These are phyloP conservation scores for Fennellomyces sp. DNA, from an alignment of 371 early-diverging fungal genomes.

Conservation along the genomic window DNA sequence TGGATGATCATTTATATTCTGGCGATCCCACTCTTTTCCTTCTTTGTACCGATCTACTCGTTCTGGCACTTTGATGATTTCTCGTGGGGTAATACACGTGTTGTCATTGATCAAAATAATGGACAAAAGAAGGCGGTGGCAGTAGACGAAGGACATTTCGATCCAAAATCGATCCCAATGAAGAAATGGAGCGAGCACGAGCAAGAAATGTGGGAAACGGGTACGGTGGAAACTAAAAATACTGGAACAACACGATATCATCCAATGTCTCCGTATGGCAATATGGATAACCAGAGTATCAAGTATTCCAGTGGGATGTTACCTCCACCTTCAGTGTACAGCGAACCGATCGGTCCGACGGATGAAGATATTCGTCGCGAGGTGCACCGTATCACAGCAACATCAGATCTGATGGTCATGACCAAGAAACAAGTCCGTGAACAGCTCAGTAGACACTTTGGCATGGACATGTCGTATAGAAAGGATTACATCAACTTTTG, in stretches of 20 bases:
- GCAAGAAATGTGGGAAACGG: constrained; percentile 61
- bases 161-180: constrained; percentile 56
- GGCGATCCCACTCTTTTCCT: constrained; percentile 83
- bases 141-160: constrained; percentile 46
- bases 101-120: constrained; percentile 70
- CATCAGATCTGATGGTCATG: constrained; percentile 77
- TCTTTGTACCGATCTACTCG: constrained; percentile 80
- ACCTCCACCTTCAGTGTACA: constrained; percentile 10
- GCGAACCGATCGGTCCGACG: constrained; percentile 21
- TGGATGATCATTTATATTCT: constrained; percentile 94
- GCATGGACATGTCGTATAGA: constrained; percentile 75
- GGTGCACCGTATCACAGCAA: constrained; percentile 74
- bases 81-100: constrained; percentile 96
- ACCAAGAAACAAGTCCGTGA: constrained; percentile 90
- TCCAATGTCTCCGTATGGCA: neutral
- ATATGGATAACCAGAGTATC: constrained; percentile 1
- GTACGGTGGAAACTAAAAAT: constrained; percentile 52
- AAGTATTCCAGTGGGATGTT: constrained; percentile 5
- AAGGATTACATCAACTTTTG: constrained; percentile 81
- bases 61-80: constrained; percentile 98
- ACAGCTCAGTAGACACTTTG: constrained; percentile 73
- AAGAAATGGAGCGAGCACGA: constrained; percentile 91
- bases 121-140: constrained; percentile 65
- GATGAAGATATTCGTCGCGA: constrained; percentile 80
- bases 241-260: constrained; percentile 16